Evolutionary conservation across 768 basidiomycete genomes (phyloP).

Genomic region (Leccinum uliginosum): DNA sequence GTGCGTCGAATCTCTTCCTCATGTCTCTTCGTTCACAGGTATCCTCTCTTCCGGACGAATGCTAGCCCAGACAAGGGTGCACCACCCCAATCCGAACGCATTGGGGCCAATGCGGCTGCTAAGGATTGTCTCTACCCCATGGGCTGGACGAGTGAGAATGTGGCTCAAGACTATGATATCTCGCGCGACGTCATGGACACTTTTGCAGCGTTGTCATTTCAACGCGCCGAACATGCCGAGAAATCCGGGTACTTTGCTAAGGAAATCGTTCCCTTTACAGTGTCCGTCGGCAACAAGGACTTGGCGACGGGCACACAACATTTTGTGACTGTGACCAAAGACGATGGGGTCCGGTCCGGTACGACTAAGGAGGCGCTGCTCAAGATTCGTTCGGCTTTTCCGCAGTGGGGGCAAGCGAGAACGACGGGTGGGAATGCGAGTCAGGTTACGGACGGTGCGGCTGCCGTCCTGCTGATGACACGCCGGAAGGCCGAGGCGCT

Average conservation of each 20-base stretch:
- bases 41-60: neutral
- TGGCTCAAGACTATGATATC: constrained; percentile 68
- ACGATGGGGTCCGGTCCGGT: constrained; percentile 75
- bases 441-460: constrained; percentile 82
- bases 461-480: constrained; percentile 78
- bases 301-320: constrained; percentile 48
- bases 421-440: constrained; percentile 87
- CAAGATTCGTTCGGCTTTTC: constrained; percentile 73
- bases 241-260: constrained; percentile 56
- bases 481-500: constrained; percentile 73
- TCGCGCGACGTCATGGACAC: constrained; percentile 73
- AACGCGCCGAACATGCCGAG: constrained; percentile 73
- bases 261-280: constrained; percentile 77
- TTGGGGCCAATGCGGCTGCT: constrained; percentile 52
- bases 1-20: constrained; percentile 32
- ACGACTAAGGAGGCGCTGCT: constrained; percentile 62
- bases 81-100: constrained; percentile 55
- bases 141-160: constrained; percentile 91
- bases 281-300: constrained; percentile 58
- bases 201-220: constrained; percentile 71
- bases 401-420: constrained; percentile 69
- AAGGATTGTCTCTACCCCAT: constrained; percentile 66
- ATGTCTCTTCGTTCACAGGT: neutral
- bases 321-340: constrained; percentile 54
- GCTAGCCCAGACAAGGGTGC: constrained; percentile 61